These are phyloP conservation scores for Camellia oleifera DNA, from an alignment of 179 eudicot species.

Conservation along the genomic window DNA sequence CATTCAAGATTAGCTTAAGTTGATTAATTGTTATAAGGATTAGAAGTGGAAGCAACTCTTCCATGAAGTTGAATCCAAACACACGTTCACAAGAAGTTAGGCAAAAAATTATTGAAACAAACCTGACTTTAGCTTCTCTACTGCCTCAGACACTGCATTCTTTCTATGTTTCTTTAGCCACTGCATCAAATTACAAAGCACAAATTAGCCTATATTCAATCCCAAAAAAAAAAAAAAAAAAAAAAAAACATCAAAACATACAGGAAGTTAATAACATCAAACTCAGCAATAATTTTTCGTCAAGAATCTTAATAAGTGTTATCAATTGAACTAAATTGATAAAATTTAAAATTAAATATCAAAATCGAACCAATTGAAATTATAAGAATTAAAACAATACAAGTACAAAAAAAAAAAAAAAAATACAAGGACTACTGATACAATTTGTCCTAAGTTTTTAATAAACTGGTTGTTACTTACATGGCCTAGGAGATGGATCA, in stretches of 20 bases:
- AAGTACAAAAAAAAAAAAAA: no score
- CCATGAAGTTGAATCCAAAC: neutral
- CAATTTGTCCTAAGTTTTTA: no score
- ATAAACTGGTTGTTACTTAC: conserved; percentile 12
- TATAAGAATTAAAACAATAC: no score
- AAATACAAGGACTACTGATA: no score
- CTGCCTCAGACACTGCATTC: conserved; percentile 34
- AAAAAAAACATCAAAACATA: neutral
- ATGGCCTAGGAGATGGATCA: conserved; percentile 33
- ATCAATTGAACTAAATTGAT: no score
- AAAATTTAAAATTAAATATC: no score
- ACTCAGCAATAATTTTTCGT: no score
- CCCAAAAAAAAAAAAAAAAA: neutral
- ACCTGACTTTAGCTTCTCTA: conserved; percentile 47
- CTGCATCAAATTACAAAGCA: conserved; percentile 17
- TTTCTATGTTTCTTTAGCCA: conserved; percentile 40
- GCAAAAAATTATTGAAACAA: neutral
- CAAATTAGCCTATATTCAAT: neutral
- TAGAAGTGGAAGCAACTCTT: neutral
- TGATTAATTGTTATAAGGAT: no score
- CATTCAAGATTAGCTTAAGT: neutral
- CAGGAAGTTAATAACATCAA: no score
- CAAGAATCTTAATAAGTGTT: no score
- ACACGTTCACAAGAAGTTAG: neutral
- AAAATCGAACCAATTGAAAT: no score